Base-by-base conservation (phyloP, 176 grass and related monocot species). In the Pharus latifolius region DNA sequence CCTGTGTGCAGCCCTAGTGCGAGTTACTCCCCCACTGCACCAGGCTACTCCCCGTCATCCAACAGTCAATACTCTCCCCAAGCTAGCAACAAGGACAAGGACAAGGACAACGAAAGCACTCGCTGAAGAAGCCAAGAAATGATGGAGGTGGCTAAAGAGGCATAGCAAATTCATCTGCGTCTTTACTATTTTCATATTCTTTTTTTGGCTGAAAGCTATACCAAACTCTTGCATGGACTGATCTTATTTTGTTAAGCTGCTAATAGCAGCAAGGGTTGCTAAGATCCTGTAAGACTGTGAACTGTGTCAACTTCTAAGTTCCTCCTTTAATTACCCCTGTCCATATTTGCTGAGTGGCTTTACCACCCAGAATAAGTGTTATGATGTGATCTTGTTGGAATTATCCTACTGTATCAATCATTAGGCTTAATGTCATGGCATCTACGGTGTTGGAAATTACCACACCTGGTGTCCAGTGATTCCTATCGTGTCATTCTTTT, bases 11-110 rank as follows among this genome's bases (percentile, higher is more conserved):
- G 94, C 46, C 95, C 95, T 28, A 98, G 84, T 35, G 95, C 77
- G 40, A 92, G 94, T 83, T 93, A 98, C 73, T 92, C 94, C 24
- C 94, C 94, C 16, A 90, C 89, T 41, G 87, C 89, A 16, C 89
- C 86, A 1, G 94, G 94, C 17, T 97, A 92, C 67, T 93, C 94
- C 6, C 89, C 90, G 1, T 92, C 90, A 16, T 91, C 81, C 58
- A 76, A 83, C 9, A 80, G 74, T 42, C 89, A 84, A 44, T 84
- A 92, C 22, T 80, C 81, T 68, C 86, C 86, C 60, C 71, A 84
- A 49, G 59, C 56, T 27, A 77, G 69, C 56, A 81, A 76, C 16
- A n/a, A n/a, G n/a, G n/a, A n/a, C n/a, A n/a, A n/a, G n/a, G 60
- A 92, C 49, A 86, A 90, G 69, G 80, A 92, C 4, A 62, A 85